These are phyloP conservation scores for Angophora floribunda DNA, from an alignment of 345 rosid genomes.

Conservation along the genomic window DNA sequence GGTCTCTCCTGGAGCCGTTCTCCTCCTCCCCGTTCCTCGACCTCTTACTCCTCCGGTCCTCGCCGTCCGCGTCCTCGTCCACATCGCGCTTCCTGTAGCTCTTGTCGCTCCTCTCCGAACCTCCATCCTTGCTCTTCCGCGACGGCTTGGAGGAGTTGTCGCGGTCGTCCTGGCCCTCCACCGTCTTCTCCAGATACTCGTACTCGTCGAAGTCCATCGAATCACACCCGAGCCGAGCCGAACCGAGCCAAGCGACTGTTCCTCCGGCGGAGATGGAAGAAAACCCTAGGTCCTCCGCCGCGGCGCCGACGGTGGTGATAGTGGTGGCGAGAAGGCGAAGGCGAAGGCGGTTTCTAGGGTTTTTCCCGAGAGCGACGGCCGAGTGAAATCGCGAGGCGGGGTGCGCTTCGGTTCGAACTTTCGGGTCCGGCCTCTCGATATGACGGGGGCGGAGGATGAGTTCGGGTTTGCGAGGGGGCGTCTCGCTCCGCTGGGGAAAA, in stretches of 20 bases:
- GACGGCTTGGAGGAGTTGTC: slow-evolving; percentile 24
- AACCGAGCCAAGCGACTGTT: neutral
- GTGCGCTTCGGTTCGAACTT: neutral
- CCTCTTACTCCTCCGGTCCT: slow-evolving; percentile 44
- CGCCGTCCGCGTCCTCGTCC: slow-evolving; percentile 34
- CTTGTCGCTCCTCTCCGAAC: slow-evolving; percentile 46
- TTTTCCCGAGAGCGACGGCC: neutral
- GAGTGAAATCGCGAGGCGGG: neutral
- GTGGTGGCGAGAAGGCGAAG: neutral
- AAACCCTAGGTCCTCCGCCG: neutral
- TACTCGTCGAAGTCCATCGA: slow-evolving; percentile 88
- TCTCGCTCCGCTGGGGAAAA: neutral
- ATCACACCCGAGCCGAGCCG: neutral
- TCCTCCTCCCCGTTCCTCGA: slow-evolving; percentile 54
- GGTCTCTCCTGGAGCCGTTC: slow-evolving; percentile 23
- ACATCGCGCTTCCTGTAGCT: slow-evolving; percentile 64
- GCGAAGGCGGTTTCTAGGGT: neutral
- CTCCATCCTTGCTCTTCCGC: slow-evolving; percentile 21
- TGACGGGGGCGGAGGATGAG: neutral
- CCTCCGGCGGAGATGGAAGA: neutral
- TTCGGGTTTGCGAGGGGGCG: neutral
- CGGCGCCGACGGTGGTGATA: neutral
- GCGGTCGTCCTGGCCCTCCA: slow-evolving; percentile 31
- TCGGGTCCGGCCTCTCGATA: neutral
- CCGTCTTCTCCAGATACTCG: slow-evolving; percentile 91